A percentile compares a stretch with the other conserved stretches of the same genome.
Conservation (phyloP, 768 basidiomycete genomes). For the Pleurotus tuber-regium region DNA sequence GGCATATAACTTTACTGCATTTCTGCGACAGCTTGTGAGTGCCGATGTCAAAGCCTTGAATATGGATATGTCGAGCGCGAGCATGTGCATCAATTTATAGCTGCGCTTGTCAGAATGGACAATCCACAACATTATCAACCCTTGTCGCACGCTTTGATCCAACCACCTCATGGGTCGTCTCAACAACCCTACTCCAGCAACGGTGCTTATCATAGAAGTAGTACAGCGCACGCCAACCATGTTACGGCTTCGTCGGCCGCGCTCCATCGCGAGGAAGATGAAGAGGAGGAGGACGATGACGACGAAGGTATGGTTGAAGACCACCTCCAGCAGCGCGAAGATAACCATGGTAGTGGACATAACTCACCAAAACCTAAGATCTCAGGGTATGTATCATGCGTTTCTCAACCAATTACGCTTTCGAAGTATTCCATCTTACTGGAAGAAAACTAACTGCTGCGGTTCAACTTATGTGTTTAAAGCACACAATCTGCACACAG, state of each 20-base stretch:
- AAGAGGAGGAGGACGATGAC: conserved; percentile 68
- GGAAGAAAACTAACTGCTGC: neutral
- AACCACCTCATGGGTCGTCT: conserved; percentile 39
- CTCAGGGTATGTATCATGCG: conserved; percentile 23
- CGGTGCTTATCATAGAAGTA: conserved; percentile 20
- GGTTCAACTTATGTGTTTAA: neutral
- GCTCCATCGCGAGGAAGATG: conserved; percentile 38
- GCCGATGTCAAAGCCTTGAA: neutral
- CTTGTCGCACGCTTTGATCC: conserved; percentile 74
- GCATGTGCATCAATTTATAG: conserved; percentile 1
- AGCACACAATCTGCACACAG: conserved; percentile 26
- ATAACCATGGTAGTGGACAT: conserved; percentile 35
- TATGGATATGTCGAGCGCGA: neutral
- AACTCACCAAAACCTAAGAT: conserved; percentile 33
- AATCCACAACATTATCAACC: conserved; percentile 82
- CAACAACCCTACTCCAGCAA: conserved; percentile 24
- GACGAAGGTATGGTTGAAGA: conserved; percentile 75
- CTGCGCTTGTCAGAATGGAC: conserved; percentile 36
- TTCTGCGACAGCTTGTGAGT: conserved; percentile 10
- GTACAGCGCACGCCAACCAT: conserved; percentile 13
- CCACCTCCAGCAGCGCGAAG: conserved; percentile 49
- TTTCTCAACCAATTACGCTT: neutral
- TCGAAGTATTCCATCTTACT: neutral
- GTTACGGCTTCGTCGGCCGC: conserved; percentile 14
- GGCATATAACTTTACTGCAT: conserved; percentile 7